Conservation (phyloP, 2,329 filamentous ascomycete species). For the Endocalyx cinctus region DNA sequence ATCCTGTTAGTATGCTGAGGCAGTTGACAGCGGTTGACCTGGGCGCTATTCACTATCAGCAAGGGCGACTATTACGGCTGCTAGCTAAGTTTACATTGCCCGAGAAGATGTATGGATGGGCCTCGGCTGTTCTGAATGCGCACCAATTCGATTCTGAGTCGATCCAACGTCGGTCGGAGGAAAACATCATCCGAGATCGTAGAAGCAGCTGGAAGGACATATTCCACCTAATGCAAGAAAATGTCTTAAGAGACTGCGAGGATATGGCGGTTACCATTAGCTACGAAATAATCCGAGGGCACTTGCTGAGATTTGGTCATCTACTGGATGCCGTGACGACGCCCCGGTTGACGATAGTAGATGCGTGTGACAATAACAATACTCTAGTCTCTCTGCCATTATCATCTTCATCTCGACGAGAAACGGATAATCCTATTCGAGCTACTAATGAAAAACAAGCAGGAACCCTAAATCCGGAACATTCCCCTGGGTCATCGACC, state of each 20-base stretch:
- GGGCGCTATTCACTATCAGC: constrained; percentile 39
- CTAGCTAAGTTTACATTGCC: constrained; percentile 39
- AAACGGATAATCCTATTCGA: neutral
- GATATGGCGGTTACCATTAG: constrained; percentile 55
- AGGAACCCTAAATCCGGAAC: neutral
- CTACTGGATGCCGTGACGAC: constrained; percentile 47
- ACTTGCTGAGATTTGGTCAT: constrained; percentile 45
- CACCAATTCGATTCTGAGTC: too few relatives aligned
- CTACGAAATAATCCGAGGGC: constrained; percentile 49
- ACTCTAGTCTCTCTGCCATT: constrained; percentile 43
- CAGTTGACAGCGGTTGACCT: constrained; percentile 32
- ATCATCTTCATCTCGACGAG: too few relatives aligned
- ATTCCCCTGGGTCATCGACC: too few relatives aligned
- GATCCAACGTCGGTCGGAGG: too few relatives aligned
- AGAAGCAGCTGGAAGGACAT: constrained; percentile 48
- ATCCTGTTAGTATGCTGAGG: constrained; percentile 29
- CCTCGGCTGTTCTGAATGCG: too few relatives aligned
- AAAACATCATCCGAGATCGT: constrained; percentile 22
- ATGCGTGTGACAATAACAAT: constrained; percentile 47
- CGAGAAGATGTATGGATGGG: too few relatives aligned
- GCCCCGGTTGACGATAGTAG: constrained; percentile 50
- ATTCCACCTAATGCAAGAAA: constrained; percentile 54
- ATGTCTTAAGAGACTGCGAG: constrained; percentile 54
- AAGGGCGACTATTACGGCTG: constrained; percentile 39
- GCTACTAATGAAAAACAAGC: neutral